Percentiles rank a stretch among this genome's conserved stretches.
Evolutionary conservation across 75 land plant genomes (phyloP).

Genomic region (Cunninghamia lanceolata): DNA sequence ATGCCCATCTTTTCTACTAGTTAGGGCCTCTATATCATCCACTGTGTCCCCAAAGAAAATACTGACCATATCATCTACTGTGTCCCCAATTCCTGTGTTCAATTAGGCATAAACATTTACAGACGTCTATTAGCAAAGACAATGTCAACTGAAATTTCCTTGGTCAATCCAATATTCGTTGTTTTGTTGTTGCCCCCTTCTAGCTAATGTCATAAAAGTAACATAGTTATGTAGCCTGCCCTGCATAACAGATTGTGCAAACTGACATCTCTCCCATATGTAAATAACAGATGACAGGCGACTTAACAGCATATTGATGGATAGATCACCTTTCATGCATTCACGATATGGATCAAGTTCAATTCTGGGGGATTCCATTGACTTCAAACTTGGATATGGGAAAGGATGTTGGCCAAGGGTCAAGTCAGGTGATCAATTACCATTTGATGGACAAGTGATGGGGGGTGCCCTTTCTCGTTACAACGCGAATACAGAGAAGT

Average conservation of each 20-base stretch:
- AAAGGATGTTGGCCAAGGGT: conserved; percentile 5
- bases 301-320: conserved; percentile 19
- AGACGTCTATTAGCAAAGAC: not conserved
- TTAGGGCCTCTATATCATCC: not conserved
- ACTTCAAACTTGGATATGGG: not conserved
- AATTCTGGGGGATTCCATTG: not conserved
- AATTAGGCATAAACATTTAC: not conserved
- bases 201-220: not conserved
- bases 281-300: conserved; percentile 10
- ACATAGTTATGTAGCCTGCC: not conserved
- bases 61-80: not conserved
- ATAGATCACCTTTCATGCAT: conserved; percentile 1
- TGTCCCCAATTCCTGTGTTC: not conserved
- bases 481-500: conserved; percentile 15
- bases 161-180: not conserved
- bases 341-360: not conserved
- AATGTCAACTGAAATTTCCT: not conserved
- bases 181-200: not conserved
- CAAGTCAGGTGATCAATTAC: conserved; percentile 4
- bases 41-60: not conserved
- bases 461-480: conserved; percentile 12
- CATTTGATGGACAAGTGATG: conserved; percentile 4
- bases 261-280: conserved; percentile 4
- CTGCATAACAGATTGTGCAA: not conserved
- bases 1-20: not conserved